Conservation (phyloP, 495 filamentous ascomycete species). For the Trypethelium eluteriae region DNA sequence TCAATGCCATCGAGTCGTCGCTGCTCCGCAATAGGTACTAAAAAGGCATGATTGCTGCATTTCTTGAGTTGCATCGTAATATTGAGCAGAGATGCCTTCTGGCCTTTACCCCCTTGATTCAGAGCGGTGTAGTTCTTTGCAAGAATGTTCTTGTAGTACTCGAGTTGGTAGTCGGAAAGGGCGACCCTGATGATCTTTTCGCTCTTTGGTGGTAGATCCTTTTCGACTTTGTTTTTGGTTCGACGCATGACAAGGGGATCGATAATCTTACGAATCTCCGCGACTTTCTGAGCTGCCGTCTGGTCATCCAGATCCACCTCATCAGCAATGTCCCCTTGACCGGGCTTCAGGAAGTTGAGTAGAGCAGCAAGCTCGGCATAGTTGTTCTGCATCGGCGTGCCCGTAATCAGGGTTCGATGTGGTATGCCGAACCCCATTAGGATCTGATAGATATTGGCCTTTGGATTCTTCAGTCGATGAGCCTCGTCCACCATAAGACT, state of each 20-base stretch:
- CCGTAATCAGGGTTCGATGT: constrained; percentile 85
- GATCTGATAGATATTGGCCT: constrained; percentile 82
- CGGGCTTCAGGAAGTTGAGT: constrained; percentile 92
- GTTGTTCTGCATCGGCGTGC: constrained; percentile 96
- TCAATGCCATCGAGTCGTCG: constrained; percentile 67
- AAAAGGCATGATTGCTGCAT: constrained; percentile 95
- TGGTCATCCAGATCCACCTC: constrained; percentile 74
- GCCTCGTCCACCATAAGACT: constrained; percentile 94
- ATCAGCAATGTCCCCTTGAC: constrained; percentile 74
- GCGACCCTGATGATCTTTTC: constrained; percentile 98
- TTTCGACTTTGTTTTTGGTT: constrained; percentile 94
- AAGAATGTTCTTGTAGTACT: constrained; percentile 98
- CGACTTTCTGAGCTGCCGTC: constrained; percentile 59
- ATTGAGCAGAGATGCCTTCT: constrained; percentile 91
- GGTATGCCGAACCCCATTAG: constrained; percentile 78
- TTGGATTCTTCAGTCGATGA: constrained; percentile 91
- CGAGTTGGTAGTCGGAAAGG: constrained; percentile 86
- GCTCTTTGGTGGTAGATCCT: constrained; percentile 88
- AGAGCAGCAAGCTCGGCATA: constrained; percentile 83
- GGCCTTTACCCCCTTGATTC: constrained; percentile 76
- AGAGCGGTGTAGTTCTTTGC: constrained; percentile 93
- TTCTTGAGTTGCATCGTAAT: constrained; percentile 99
- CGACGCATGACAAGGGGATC: constrained; percentile 90
- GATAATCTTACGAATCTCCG: constrained; percentile 65
- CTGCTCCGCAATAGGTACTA: constrained; percentile 90